phyloP scores from a whole-genome alignment of 2,329 filamentous ascomycete species.

The Arthrobotrys pseudoclavata region DNA sequence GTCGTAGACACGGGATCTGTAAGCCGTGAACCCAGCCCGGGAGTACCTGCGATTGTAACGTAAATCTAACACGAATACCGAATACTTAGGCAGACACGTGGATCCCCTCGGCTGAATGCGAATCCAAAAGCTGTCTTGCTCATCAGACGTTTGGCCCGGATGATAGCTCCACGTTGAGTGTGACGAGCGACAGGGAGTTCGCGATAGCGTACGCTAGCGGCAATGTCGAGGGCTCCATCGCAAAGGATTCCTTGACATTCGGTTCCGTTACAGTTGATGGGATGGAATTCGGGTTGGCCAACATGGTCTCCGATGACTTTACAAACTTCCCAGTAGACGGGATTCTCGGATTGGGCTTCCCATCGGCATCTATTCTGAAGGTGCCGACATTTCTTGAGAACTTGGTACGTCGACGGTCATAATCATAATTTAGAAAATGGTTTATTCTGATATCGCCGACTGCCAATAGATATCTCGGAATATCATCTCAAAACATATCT shows the following conservation, averaged over 20 bases:
- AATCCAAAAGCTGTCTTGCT: slow-evolving; percentile 74
- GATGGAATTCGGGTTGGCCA: slow-evolving; percentile 80
- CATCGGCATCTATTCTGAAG: slow-evolving; percentile 67
- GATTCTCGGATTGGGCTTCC: slow-evolving; percentile 82
- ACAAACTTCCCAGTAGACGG: slow-evolving; percentile 85
- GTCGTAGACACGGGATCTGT: slow-evolving; percentile 76
- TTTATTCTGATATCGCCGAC: not conserved
- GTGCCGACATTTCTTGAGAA: slow-evolving; percentile 78
- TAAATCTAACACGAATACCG: slow-evolving; percentile 20
- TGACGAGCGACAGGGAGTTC: slow-evolving; percentile 71
- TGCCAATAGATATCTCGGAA: slow-evolving; percentile 24
- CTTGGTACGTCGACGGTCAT: slow-evolving; percentile 72
- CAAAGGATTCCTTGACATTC: slow-evolving; percentile 76
- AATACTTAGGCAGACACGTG: slow-evolving; percentile 75
- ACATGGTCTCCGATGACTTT: slow-evolving; percentile 80
- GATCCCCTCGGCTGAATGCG: slow-evolving; percentile 82
- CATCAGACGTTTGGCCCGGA: slow-evolving; percentile 78
- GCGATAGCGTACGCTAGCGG: slow-evolving; percentile 83
- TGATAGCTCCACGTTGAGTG: slow-evolving; percentile 75
- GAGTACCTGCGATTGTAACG: not conserved
- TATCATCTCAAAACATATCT: slow-evolving; percentile 37
- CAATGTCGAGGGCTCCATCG: slow-evolving; percentile 76
- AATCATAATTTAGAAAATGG: slow-evolving; percentile 60
- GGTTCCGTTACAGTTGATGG: slow-evolving; percentile 74
- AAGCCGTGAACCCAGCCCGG: slow-evolving; percentile 14